Conservation (phyloP, 129 eudicot species). For the Saposhnikovia divaricata region DNA sequence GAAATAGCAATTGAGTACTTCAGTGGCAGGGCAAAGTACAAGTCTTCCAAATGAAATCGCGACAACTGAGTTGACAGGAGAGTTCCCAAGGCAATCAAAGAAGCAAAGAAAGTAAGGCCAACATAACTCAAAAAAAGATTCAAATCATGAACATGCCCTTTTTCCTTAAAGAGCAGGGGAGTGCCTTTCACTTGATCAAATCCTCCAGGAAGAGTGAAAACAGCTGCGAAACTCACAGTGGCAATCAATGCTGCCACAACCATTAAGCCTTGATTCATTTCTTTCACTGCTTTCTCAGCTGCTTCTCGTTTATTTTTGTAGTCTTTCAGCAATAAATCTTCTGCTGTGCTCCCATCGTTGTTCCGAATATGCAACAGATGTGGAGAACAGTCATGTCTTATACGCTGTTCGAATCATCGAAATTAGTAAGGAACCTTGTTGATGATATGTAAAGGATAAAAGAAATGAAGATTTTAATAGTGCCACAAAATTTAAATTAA, state of each 20-base stretch:
- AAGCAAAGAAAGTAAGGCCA: conserved; percentile 4
- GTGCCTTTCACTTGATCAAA: background rate
- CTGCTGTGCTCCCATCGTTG: background rate
- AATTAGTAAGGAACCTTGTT: background rate
- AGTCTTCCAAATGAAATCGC: background rate
- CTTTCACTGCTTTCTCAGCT: conserved; percentile 15
- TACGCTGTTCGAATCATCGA: background rate
- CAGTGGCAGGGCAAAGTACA: conserved; percentile 8
- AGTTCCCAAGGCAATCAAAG: conserved; percentile 10
- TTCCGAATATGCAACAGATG: conserved; percentile 1
- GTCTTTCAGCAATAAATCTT: background rate
- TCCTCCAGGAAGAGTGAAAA: conserved; percentile 13
- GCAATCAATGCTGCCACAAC: conserved; percentile 3
- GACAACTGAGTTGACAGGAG: conserved; percentile 12
- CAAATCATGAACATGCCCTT: background rate
- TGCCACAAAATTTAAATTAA: too few species aligned
- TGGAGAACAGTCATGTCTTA: conserved; percentile 1
- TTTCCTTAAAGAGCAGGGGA: background rate
- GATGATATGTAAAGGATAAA: too few species aligned
- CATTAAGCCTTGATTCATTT: conserved; percentile 13
- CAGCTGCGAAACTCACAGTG: conserved; percentile 11
- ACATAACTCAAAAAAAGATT: background rate
- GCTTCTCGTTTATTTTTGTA: background rate
- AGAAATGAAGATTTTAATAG: too few species aligned
- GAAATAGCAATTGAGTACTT: background rate